A percentile compares a stretch with the other conserved stretches of the same genome.
Conservation (phyloP, 2,329 filamentous ascomycete species). For the Diaporthe longicolla region DNA sequence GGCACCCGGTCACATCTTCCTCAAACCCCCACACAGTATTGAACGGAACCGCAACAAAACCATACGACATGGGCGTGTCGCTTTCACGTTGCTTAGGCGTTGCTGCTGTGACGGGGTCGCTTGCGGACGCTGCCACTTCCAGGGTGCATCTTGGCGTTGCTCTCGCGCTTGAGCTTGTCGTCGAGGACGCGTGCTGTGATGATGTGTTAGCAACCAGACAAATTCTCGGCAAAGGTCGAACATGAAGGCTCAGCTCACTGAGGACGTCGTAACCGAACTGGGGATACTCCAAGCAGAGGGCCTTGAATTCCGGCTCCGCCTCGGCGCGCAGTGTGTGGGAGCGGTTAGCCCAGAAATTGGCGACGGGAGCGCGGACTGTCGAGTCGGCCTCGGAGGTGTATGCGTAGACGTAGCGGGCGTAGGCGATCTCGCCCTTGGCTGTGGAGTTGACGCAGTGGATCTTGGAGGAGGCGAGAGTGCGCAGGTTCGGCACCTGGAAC, state of each 20-base stretch:
- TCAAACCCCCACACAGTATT: not conserved
- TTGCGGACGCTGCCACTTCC: constrained; percentile 66
- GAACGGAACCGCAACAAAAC: not conserved
- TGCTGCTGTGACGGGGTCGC: constrained; percentile 66
- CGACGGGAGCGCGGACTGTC: constrained; percentile 84
- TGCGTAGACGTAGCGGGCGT: constrained; percentile 91
- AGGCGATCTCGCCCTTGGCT: constrained; percentile 90
- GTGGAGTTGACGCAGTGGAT: constrained; percentile 93
- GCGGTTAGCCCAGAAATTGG: constrained; percentile 90
- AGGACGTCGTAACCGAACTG: constrained; percentile 95
- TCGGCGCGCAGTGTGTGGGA: constrained; percentile 87
- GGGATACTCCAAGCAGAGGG: constrained; percentile 88
- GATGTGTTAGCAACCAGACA: constrained; percentile 43
- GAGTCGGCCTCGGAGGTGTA: constrained; percentile 78
- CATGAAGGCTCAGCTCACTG: constrained; percentile 64
- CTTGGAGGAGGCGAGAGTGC: constrained; percentile 85
- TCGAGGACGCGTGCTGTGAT: constrained; percentile 72
- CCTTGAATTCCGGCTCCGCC: constrained; percentile 87
- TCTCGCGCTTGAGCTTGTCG: constrained; percentile 76
- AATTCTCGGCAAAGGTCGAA: no score
- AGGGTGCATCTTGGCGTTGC: constrained; percentile 71
- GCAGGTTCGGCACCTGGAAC: constrained; percentile 77
- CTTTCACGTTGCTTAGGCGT: constrained; percentile 1
- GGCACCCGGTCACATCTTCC: not conserved
- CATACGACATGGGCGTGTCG: not conserved